Evolutionary conservation across 805 yeast genomes (phyloP).

Genomic region (Starmerella lactis-condensi): DNA sequence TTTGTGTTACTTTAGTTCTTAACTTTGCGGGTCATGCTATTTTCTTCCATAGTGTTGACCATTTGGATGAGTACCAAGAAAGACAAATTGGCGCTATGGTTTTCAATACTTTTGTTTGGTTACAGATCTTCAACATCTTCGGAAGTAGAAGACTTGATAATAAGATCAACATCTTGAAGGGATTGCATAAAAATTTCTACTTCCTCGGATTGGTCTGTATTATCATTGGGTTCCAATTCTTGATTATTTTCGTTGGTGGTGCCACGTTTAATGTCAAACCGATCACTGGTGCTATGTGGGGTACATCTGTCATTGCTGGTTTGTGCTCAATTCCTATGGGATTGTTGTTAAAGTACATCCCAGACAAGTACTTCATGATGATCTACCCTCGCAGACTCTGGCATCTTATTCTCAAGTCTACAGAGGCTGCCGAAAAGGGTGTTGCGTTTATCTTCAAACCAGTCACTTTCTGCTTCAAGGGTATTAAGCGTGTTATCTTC

Average conservation of each 20-base stretch:
- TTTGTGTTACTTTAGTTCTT: constrained; percentile 56
- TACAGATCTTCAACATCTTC: constrained; percentile 84
- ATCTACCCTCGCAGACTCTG: constrained; percentile 47
- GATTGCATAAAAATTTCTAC: constrained; percentile 64
- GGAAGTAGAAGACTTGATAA: constrained; percentile 78
- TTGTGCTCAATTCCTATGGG: constrained; percentile 68
- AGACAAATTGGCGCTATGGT: constrained; percentile 65
- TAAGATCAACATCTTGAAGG: constrained; percentile 67
- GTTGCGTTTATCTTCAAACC: constrained; percentile 17
- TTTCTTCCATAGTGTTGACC: constrained; percentile 26
- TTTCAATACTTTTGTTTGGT: constrained; percentile 93
- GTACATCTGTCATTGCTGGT: constrained; percentile 67
- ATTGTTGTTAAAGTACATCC: constrained; percentile 51
- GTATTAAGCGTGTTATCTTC: constrained; percentile 13
- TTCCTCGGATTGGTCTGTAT: constrained; percentile 53
- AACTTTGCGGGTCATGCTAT: constrained; percentile 60
- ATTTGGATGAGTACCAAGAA: constrained; percentile 25
- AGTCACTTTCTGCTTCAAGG: constrained; percentile 10
- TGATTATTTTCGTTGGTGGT: constrained; percentile 95
- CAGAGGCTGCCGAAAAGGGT: constrained; percentile 12
- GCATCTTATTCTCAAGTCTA: constrained; percentile 19
- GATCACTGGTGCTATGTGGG: constrained; percentile 82
- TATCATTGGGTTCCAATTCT: constrained; percentile 66
- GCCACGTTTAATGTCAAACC: constrained; percentile 71
- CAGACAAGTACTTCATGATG: constrained; percentile 54